These are phyloP conservation scores for Debaryomycetaceae sp. DNA, from an alignment of 1,139 yeast species.

Conservation along the genomic window DNA sequence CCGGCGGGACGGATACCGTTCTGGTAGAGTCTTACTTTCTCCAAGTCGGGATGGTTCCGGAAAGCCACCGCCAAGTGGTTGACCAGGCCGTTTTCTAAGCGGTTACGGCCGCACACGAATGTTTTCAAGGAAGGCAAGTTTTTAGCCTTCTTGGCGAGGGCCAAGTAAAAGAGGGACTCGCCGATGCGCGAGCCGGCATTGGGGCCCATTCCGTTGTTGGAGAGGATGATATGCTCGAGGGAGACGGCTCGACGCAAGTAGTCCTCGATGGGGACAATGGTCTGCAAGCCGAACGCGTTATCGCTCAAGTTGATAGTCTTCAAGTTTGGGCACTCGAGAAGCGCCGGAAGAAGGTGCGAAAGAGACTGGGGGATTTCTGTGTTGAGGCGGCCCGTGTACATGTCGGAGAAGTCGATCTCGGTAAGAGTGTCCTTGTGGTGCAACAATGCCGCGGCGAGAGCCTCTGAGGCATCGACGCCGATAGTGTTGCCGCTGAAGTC, in stretches of 20 bases:
- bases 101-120: conserved; percentile 90
- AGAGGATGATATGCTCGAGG: conserved; percentile 72
- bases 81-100: conserved; percentile 90
- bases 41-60: conserved; percentile 62
- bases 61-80: conserved; percentile 68
- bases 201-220: conserved; percentile 97
- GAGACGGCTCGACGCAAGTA: conserved; percentile 70
- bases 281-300: conserved; percentile 93
- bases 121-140: conserved; percentile 49
- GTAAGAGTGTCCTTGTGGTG: conserved; percentile 39
- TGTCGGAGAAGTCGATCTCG: conserved; percentile 77
- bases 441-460: conserved; percentile 51
- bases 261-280: conserved; percentile 78
- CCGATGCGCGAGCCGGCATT: conserved; percentile 94
- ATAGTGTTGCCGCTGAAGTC: conserved; percentile 90
- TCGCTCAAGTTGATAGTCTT: conserved; percentile 77
- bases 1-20: conserved; percentile 97
- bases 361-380: conserved; percentile 89
- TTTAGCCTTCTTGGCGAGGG: conserved; percentile 46
- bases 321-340: conserved; percentile 57
- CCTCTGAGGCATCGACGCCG: conserved; percentile 79
- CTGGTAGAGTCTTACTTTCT: conserved; percentile 75
- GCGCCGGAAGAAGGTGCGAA: conserved; percentile 58
- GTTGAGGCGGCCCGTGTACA: conserved; percentile 88
- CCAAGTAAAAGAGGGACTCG: conserved; percentile 62